Evolutionary conservation across 495 filamentous ascomycete genomes (phyloP), one percentile per base, ranked within the genome.

Genomic region (Cercophora samala): DNA sequence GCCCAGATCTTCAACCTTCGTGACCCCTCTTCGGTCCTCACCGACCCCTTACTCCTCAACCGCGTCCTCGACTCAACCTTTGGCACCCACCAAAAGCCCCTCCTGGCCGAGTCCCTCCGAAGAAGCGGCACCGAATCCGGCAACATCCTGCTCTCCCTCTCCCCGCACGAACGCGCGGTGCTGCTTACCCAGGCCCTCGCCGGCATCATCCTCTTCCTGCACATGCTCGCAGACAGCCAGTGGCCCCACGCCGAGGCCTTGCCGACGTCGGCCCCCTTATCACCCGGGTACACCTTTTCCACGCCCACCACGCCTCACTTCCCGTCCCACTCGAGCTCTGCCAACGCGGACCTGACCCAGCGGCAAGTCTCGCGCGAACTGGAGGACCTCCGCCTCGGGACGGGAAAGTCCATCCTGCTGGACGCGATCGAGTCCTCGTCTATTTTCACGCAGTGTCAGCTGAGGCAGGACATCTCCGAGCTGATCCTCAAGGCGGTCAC

Each of bases 141-240:
- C 54, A 66, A 6, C 60, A 66, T 74, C 58, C 59, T 74, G 22
- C 53, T 68, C 23, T 52, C 46, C 8, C 72, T 75, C 37, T 69
- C 68, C 61, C 74, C 74, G 52, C 74, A 75, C 66, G 74, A 75
- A 32, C 74, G 74, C 60, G 74, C 70, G 9, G 74, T 75, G 17
- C 54, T 75, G 46, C 62, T 75, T 0, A 59, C 67, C 9, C 74
- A 75, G 32, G 66, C 66, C 18, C 67, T 75, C 15, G 63, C 70
- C 8, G 65, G 26, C 15, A 52, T 72, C 17, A 55, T 74, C 8
- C 62, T 75, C 37, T 75, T 74, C 67, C 26, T 74, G 22, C 68
- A 74, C 67, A 72, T 66, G 42, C 68, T 75, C 2, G 74, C 74
- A 15, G 73, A 72, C 55, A 63, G 66, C 21, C 73, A 75, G 62